phyloP scores from a whole-genome alignment of 768 basidiomycete species.

The Phanerochaete sordida region DNA sequence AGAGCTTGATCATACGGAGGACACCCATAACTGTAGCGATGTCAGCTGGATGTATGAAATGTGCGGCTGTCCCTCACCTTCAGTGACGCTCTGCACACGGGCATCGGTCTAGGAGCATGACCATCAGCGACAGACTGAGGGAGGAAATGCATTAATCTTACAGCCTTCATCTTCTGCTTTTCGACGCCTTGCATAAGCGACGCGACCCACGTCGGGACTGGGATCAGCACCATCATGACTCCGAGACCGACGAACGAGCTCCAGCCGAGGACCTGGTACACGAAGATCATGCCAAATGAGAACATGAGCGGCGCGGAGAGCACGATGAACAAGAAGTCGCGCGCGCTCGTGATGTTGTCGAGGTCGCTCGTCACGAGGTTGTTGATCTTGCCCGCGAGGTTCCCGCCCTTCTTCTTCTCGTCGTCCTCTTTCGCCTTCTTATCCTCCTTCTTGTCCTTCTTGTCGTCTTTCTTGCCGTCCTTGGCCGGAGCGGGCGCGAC shows the following conservation, averaged over 20 bases:
- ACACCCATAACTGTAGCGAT: conserved; percentile 22
- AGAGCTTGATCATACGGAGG: conserved; percentile 46
- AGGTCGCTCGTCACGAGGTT: conserved; percentile 53
- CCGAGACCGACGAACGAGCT: conserved; percentile 40
- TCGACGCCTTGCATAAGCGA: conserved; percentile 33
- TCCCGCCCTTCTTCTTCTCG: conserved; percentile 30
- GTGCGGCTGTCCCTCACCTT: conserved; percentile 17
- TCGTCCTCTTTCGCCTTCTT: neutral
- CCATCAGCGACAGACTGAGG: neutral
- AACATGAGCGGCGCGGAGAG: conserved; percentile 9
- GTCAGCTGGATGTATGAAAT: neutral
- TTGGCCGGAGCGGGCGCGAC: neutral
- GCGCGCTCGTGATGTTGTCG: conserved; percentile 20
- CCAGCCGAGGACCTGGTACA: conserved; percentile 25
- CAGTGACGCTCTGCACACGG: conserved; percentile 43
- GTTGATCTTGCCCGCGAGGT: conserved; percentile 72
- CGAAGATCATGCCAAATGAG: conserved; percentile 19
- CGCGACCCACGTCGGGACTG: conserved; percentile 41
- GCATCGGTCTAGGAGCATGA: conserved; percentile 36
- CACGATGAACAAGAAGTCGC: conserved; percentile 13
- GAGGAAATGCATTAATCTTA: conserved; percentile 11
- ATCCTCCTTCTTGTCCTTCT: neutral
- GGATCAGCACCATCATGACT: conserved; percentile 37
- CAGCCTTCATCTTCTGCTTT: conserved; percentile 37
- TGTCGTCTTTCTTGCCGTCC: neutral